Conservation (phyloP, 2,329 filamentous ascomycete genomes). For the Aspergillus vadensis region DNA sequence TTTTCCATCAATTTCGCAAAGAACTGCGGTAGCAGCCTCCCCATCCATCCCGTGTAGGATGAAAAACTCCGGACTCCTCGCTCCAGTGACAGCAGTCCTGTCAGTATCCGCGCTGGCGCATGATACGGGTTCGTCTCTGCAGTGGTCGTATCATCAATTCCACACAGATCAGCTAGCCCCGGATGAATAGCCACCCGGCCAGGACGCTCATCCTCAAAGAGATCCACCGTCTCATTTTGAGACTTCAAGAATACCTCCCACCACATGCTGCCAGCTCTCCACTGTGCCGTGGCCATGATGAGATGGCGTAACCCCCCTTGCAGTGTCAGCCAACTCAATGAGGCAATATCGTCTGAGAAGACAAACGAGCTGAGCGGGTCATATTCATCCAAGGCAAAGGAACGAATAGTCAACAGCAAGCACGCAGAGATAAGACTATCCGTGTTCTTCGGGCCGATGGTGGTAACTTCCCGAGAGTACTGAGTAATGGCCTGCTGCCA, state of each 20-base stretch:
- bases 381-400: slow-evolving; percentile 36
- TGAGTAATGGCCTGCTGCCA: slow-evolving; percentile 41
- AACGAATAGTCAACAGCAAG: slow-evolving; percentile 39
- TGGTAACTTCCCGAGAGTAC: slow-evolving; percentile 36
- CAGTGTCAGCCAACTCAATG: slow-evolving; percentile 41
- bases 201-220: slow-evolving; percentile 32
- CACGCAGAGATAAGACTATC: slow-evolving; percentile 42
- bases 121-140: slow-evolving; percentile 38
- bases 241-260: slow-evolving; percentile 33
- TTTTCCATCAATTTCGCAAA: slow-evolving; percentile 32
- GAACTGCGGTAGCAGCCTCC: slow-evolving; percentile 34
- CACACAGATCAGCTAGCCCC: slow-evolving; percentile 38
- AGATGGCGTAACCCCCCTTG: slow-evolving; percentile 39
- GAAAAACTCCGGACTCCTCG: slow-evolving; percentile 23
- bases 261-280: slow-evolving; percentile 40
- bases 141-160: slow-evolving; percentile 33
- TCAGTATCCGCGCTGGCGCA: slow-evolving; percentile 40
- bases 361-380: slow-evolving; percentile 38
- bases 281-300: slow-evolving; percentile 26
- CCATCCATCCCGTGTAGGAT: slow-evolving; percentile 38
- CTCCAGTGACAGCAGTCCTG: slow-evolving; percentile 34
- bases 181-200: slow-evolving; percentile 34
- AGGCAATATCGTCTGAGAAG: slow-evolving; percentile 33
- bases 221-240: slow-evolving; percentile 18
- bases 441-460: slow-evolving; percentile 37